Evolutionary conservation across 306 rosid genomes (phyloP).

Genomic region (Vigna angularis): DNA sequence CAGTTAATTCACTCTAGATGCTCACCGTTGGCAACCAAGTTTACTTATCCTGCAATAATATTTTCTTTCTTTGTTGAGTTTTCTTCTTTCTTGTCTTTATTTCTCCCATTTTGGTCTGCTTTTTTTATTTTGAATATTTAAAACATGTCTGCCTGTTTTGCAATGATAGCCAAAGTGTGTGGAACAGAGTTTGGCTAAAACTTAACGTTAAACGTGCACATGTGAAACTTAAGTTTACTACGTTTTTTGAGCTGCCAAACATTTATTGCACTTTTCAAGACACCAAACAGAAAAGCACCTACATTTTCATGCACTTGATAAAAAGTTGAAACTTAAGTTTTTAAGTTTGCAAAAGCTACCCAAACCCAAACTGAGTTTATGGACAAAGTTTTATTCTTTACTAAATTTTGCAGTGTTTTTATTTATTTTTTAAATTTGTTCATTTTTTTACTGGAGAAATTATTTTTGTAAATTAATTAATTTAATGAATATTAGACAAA

Average conservation of each 20-base stretch:
- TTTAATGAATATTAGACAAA: no score
- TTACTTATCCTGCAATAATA: neutral
- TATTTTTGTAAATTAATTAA: no score
- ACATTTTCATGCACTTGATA: neutral
- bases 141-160: neutral
- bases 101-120: neutral
- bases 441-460: no score
- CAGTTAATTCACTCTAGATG: conserved; percentile 31
- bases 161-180: neutral
- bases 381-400: no score
- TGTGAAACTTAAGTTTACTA: no score
- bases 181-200: neutral
- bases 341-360: no score
- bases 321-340: no score
- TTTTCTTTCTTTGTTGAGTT: neutral
- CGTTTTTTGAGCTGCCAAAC: neutral
- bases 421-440: no score
- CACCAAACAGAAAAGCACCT: neutral
- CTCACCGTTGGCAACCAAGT: neutral
- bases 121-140: neutral
- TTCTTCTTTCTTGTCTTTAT: conserved; percentile 8
- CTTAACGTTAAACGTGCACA: neutral
- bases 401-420: no score
- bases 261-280: neutral
- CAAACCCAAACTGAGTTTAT: no score